Evolutionary conservation across 73 alveolate genomes (phyloP), one percentile per base, ranked within the genome.

Genomic region (Symbiodinium natans): DNA sequence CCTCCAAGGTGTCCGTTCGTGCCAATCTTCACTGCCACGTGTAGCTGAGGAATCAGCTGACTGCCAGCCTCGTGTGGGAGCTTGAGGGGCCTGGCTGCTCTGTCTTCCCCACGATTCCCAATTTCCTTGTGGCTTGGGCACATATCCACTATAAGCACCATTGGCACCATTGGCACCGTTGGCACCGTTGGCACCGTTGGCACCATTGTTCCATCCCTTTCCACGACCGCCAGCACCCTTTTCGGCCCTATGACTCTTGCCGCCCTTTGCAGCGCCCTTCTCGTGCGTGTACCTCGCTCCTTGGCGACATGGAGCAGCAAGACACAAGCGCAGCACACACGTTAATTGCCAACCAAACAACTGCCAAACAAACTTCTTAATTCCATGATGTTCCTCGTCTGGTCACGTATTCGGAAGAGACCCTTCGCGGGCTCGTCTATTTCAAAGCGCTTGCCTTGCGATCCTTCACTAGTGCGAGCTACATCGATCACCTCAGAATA

Each of bases 251-350:
- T 27, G 27, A 52, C 77, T 27, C 77, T 23, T 21, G 31, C 77
- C 77, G 29, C 77, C 77, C 77, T 63, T 63, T 11, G 29, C 77
- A 2, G 36, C 34, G 29, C 77, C 9, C 34, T 63, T 63, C 31
- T 63, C 77, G 36, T 63, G 77, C 31, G 77, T 63, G 77, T 63
- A 63, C 40, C 77, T 63, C 77, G 77, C 77, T 63, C 77, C 74
- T 56, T 19, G 31, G 74, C 74, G 6, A 46, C 59, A 46, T 21
- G 74, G 31, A 56, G 56, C 74, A 3, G 31, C 31, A 8, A 56
- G 31, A 56, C 77, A 21, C 77, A 63, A 34, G 10, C 3, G 77
- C 29, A 63, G 77, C 34, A 63, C 15, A 19, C 25, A 8, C 2
- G 13, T 46, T 46, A 46, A 46, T 13, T 13, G 6, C 13, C 6